Evolutionary conservation across 2,329 filamentous ascomycete genomes (phyloP), one percentile per base, ranked within the genome.

Genomic region (Daldinia eschscholtzii): DNA sequence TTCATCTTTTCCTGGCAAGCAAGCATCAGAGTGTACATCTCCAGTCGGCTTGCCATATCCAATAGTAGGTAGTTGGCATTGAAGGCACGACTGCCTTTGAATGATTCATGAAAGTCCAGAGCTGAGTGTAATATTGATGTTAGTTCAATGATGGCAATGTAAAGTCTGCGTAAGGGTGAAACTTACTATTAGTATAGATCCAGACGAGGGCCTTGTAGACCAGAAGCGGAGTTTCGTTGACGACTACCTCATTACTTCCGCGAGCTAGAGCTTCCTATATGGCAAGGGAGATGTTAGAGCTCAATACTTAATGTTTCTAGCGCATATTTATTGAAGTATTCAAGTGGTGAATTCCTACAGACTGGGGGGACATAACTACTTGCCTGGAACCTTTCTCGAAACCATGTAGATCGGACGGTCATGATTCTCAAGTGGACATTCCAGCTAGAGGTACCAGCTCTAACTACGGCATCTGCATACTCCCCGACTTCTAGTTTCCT

Each of bases 161-260:
- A 26, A 28, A 48, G 10, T 26, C 10, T 6, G 20, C 13, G 20
- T 26, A 13, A 26, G 20, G 20, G 10, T 26, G 13, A 26, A 9
- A 26, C 23, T 6, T 48, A 48, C 44, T 26, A 23, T 48, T 26
- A 9, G 20, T 26, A 15, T 48, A 48, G 23, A 48, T 48, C 44
- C 44, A 48, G 44, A 48, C 23, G 44, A 48, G 5, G 44, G 20
- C 5, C 44, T 48, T 48, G 44, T 48, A 48, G 44, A 12, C 44
- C 7, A 26, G 2, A 26, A 2, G 0, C 1, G 44, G 44, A 15
- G 10, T 0, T 26, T 9, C 12, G 2, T 23, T 2, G 13, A 48
- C 10, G 15, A 48, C 23, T 5, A 48, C 20, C 12, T 26, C 44
- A 15, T 48, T 48, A 10, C 44, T 48, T 13, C 44, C 44, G 23